Evolutionary conservation across 331 rosid genomes (phyloP), one percentile per base, ranked within the genome.

Genomic region (Saraca asoca): DNA sequence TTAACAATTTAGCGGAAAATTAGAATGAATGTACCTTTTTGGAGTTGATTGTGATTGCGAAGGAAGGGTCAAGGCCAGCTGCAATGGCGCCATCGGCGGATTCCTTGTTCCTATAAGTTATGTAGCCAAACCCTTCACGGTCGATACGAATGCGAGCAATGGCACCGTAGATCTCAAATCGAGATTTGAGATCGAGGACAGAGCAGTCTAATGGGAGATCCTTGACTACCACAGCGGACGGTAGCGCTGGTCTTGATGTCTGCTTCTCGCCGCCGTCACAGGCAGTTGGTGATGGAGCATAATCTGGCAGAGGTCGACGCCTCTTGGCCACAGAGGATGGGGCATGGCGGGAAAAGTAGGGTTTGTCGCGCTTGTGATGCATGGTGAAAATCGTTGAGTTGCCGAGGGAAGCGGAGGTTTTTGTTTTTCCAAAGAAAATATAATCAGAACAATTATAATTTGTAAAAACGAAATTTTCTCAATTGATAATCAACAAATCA

Each of bases 151-250:
- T 92, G 82, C 96, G 94, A 39, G 91, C 81, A 57, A 89, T 89
- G 53, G 89, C 39, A 38, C 98, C 96, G 74, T 92, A 92, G 85
- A 92, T 92, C 82, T 89, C 96, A 73, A 92, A 92, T 19, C 98
- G 91, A 49, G 95, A 85, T 72, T 92, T 92, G 67, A 92, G 86
- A 69, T 92, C 94, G 34, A 92, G 91, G 29, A 92, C 96, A 5
- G 98, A 92, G 81, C 94, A 89, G 75, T 85, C 85, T 0, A 64
- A 29, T 0, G 91, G 89, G 12, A 92, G 96, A 16, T 86, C 88
- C 78, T 79, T 79, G 12, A 84, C 72, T 33, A 92, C 79, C 35
- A 92, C 75, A 6, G 89, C 98, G 9, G 88, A 89, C 2, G 96
- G 96, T 2, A 91, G 95, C 16, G 96, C 70, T 0, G 84, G 89